Evolutionary conservation across 2,329 filamentous ascomycete genomes (phyloP).

Genomic region (Fusarium sacchari): DNA sequence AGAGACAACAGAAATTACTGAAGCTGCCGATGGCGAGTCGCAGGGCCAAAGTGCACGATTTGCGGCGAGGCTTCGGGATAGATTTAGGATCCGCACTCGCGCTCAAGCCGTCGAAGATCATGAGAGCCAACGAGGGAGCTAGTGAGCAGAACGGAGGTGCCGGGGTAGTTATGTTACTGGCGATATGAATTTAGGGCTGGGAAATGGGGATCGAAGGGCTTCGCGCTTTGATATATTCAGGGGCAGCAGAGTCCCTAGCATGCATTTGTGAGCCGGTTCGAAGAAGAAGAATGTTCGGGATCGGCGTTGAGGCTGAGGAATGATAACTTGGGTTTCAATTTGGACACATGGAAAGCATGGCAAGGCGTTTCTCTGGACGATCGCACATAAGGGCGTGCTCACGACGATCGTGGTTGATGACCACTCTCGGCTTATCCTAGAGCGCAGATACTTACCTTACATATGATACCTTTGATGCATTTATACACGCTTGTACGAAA

Average conservation of each 20-base stretch:
- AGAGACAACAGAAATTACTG: conserved; percentile 14
- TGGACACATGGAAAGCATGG: conserved; percentile 36
- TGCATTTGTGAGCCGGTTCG: background rate
- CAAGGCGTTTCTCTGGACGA: conserved; percentile 36
- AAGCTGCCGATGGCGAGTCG: conserved; percentile 46
- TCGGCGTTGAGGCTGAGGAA: conserved; percentile 30
- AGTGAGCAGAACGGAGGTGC: background rate
- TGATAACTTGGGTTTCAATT: conserved; percentile 13
- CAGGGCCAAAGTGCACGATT: conserved; percentile 56
- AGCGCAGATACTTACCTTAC: background rate
- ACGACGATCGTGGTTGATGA: conserved; percentile 13
- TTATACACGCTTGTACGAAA: background rate
- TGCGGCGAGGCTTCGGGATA: conserved; percentile 62
- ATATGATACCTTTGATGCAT: conserved; percentile 21
- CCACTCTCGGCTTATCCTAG: background rate
- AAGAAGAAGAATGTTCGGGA: conserved; percentile 15
- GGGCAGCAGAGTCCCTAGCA: background rate
- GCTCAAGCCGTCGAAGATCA: conserved; percentile 48
- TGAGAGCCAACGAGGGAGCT: conserved; percentile 16
- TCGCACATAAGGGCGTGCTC: conserved; percentile 9
- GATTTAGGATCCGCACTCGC: conserved; percentile 62
- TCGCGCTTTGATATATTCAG: background rate
- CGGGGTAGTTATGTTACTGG: background rate
- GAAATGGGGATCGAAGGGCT: conserved; percentile 1
- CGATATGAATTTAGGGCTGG: background rate